Percentiles rank a stretch among this genome's conserved stretches.
Conservation (phyloP, 108 stramenopile genomes). For the Cylindrotheca fusiformis region DNA sequence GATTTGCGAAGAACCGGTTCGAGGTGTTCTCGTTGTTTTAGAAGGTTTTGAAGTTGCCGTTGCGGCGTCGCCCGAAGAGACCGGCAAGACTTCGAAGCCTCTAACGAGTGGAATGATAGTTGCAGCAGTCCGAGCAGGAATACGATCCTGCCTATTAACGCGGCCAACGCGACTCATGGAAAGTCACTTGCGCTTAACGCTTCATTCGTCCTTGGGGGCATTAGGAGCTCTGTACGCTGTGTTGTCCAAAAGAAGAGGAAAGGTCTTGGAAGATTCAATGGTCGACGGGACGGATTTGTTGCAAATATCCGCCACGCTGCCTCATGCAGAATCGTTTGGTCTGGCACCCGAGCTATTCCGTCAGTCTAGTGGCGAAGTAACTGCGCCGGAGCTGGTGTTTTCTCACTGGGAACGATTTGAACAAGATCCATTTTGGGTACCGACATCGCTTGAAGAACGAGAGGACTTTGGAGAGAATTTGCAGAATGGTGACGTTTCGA, state of each 20-base stretch:
- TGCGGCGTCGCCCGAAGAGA: conserved; percentile 10
- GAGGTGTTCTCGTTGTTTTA: conserved; percentile 71
- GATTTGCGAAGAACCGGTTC: conserved; percentile 86
- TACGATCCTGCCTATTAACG: conserved; percentile 74
- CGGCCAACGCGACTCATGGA: conserved; percentile 81
- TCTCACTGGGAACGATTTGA: conserved; percentile 81
- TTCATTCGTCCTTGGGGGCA: conserved; percentile 80
- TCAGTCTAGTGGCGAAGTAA: conserved; percentile 86
- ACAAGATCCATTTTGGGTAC: conserved; percentile 94
- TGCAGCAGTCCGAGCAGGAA: conserved; percentile 67
- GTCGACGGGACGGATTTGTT: conserved; percentile 90
- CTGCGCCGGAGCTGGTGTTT: conserved; percentile 85
- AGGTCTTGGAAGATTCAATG: conserved; percentile 86
- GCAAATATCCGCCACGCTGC: conserved; percentile 71
- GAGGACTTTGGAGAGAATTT: conserved; percentile 88
- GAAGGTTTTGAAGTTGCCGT: conserved; percentile 82
- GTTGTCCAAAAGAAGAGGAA: conserved; percentile 81
- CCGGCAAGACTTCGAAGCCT: conserved; percentile 39
- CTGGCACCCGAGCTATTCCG: conserved; percentile 79
- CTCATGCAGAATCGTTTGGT: conserved; percentile 88
- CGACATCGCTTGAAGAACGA: conserved; percentile 85
- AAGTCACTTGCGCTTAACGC: conserved; percentile 70
- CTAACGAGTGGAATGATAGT: conserved; percentile 80
- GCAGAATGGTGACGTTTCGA: conserved; percentile 73
- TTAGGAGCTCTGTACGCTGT: conserved; percentile 80